Base-by-base conservation (phyloP, 2,329 filamentous ascomycete genomes). In the Talaromyces verruculosus region DNA sequence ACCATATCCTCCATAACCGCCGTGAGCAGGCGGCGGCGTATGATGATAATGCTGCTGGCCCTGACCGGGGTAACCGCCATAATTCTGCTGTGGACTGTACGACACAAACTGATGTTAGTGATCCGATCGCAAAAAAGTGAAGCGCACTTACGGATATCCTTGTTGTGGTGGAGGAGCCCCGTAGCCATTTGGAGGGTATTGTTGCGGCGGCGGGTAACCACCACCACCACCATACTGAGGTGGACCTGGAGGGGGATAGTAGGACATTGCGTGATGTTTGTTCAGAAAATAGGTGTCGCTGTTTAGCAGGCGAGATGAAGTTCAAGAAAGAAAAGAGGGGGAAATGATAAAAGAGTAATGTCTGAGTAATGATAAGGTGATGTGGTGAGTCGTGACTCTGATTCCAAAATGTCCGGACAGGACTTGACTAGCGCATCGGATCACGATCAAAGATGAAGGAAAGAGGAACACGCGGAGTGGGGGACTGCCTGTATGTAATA, bases 171-270 rank as follows among this genome's bases (percentile, higher is more conserved):
- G 76, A 67, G 73, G 77, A 65, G 77, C 74, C 61, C 75, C 76
- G 67, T 80, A 80, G 66, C 71, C 70, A 64, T 72, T 72, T 65
- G 71, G 74, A 67, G 74, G 64, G 57, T 72, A 71, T 62, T 76
- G 74, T 69, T 75, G 78, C 63, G 73, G 80, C 70, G 83, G 86
- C 82, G 84, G 82, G 71, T 85, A 85, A 68, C 83, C 83, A 58
- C 61, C 67, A 53, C 61, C 67, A 53, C 83, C 83, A 57, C 64
- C 67, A 39, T 68, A 68, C 64, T 68, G 67, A 73, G 82, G 81
- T 69, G 84, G 81, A 64, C 83, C 83, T 74, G 82, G 79, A 73
- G 83, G 83, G 69, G 85, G 86, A 75, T 88, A 89, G 73, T 86
- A 87, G 70, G 88, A 88, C 88, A 89, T 90, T 65, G 70, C 71